A percentile compares a stretch with the other conserved stretches of the same genome.
phyloP scores from a whole-genome alignment of 1,139 yeast genomes.

The Meyerozyma athensensis region DNA sequence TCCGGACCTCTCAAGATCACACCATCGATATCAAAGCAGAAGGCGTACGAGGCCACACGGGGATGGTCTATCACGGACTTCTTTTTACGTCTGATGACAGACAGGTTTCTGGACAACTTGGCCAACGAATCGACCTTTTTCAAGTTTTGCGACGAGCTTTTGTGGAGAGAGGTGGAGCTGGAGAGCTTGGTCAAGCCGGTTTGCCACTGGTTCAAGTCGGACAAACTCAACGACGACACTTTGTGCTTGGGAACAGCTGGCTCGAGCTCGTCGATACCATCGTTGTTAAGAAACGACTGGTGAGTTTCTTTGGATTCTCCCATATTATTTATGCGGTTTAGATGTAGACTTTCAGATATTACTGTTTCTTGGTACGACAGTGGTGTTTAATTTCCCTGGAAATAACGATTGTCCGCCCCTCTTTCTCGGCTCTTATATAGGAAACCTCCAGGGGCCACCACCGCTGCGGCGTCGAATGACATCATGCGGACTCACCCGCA shows the following conservation, averaged over 20 bases:
- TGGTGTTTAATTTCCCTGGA: neutral
- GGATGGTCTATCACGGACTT: constrained; percentile 57
- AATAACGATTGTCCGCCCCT: neutral
- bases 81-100: constrained; percentile 47
- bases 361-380: neutral
- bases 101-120: constrained; percentile 48
- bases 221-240: constrained; percentile 65
- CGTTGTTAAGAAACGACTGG: constrained; percentile 62
- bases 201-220: constrained; percentile 62
- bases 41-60: constrained; percentile 76
- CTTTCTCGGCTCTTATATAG: constrained; percentile 2
- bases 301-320: constrained; percentile 3
- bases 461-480: constrained; percentile 4
- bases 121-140: constrained; percentile 48
- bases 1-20: constrained; percentile 77
- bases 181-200: constrained; percentile 48
- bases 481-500: constrained; percentile 1
- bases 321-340: neutral
- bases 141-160: constrained; percentile 36
- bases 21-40: constrained; percentile 85
- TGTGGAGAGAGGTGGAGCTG: constrained; percentile 35
- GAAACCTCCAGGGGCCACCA: neutral
- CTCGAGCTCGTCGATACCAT: constrained; percentile 62
- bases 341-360: neutral
- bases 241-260: constrained; percentile 59